A percentile compares a stretch with the other conserved stretches of the same genome.
phyloP scores from a whole-genome alignment of 2,329 filamentous ascomycete species.

The Sporothrix variecibatus region DNA sequence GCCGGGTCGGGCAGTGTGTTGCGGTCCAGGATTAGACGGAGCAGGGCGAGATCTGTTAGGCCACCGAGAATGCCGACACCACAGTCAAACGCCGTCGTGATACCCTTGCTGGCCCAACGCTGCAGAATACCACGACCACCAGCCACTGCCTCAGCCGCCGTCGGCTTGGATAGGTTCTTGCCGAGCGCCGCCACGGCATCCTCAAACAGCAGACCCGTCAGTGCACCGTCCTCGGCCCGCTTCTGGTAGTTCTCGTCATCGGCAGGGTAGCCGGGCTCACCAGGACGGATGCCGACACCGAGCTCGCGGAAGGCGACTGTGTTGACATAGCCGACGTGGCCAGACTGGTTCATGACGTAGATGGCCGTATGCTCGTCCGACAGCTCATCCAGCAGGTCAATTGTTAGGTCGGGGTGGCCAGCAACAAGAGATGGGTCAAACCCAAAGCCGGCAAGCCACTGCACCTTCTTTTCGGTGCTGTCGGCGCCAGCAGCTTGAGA shows the following conservation, averaged over 20 bases:
- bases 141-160: conserved; percentile 10
- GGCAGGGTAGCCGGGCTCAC: conserved; percentile 23
- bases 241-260: conserved; percentile 26
- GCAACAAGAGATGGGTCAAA: conserved; percentile 27
- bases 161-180: conserved; percentile 15
- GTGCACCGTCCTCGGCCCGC: background rate
- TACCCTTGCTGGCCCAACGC: conserved; percentile 24
- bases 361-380: conserved; percentile 40
- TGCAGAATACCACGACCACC: conserved; percentile 18
- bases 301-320: conserved; percentile 15
- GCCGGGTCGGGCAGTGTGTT: background rate
- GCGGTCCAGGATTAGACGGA: conserved; percentile 10
- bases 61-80: conserved; percentile 23
- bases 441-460: conserved; percentile 25
- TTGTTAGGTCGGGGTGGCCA: conserved; percentile 33
- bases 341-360: conserved; percentile 26
- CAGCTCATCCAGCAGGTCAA: conserved; percentile 51
- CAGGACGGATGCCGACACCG: conserved; percentile 13
- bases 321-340: conserved; percentile 27
- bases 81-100: conserved; percentile 30
- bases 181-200: conserved; percentile 10
- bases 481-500: background rate
- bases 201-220: conserved; percentile 26
- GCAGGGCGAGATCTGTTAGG: conserved; percentile 24
- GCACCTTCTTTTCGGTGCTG: background rate